These are phyloP conservation scores for Mollisia scopiformis DNA, from an alignment of 2,329 filamentous ascomycete genomes.

Conservation along the genomic window DNA sequence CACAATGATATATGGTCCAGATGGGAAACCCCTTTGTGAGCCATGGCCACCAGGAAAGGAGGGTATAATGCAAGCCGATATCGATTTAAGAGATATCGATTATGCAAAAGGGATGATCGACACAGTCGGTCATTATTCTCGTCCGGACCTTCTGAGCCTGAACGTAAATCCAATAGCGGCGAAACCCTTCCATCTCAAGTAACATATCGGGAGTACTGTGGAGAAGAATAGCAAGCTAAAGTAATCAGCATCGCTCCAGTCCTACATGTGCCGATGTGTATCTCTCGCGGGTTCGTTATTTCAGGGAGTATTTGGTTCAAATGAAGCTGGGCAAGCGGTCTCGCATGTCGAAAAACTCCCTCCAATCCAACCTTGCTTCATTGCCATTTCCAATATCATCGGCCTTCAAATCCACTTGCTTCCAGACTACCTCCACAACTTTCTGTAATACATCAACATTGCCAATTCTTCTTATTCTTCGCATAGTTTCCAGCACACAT, in stretches of 20 bases:
- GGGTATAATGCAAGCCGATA: slow-evolving; percentile 42
- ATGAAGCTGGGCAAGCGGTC: not conserved
- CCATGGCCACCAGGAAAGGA: slow-evolving; percentile 33
- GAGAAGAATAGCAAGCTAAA: not conserved
- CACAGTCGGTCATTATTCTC: slow-evolving; percentile 30
- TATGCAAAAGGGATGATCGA: slow-evolving; percentile 24
- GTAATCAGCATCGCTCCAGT: not conserved
- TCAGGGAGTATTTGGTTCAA: not conserved
- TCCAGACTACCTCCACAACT: not conserved
- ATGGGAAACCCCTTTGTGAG: slow-evolving; percentile 35
- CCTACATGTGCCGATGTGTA: not conserved
- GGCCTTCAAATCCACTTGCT: not conserved
- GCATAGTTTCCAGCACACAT: not conserved
- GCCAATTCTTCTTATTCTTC: not conserved
- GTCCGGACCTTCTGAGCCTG: slow-evolving; percentile 30
- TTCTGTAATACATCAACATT: not conserved
- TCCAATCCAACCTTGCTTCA: not conserved
- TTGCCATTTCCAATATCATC: not conserved
- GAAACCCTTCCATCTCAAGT: not conserved
- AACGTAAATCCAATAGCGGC: slow-evolving; percentile 7
- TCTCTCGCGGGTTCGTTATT: not conserved
- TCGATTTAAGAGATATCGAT: slow-evolving; percentile 26
- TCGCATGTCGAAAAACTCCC: not conserved
- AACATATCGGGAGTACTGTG: not conserved
- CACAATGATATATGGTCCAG: slow-evolving; percentile 37